These are phyloP conservation scores for Catharanthus roseus DNA, from an alignment of 257 asterid genomes.

Conservation along the genomic window DNA sequence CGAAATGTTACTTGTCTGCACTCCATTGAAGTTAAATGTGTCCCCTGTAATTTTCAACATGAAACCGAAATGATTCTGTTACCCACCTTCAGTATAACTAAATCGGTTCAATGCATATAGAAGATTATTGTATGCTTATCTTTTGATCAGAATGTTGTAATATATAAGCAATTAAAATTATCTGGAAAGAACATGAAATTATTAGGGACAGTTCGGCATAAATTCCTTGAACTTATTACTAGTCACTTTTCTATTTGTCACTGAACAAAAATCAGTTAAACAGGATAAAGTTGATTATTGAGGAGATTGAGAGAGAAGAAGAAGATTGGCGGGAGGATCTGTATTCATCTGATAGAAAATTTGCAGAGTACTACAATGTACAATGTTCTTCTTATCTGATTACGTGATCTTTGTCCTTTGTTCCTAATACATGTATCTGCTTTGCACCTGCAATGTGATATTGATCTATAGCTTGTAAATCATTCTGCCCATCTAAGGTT, in stretches of 20 bases:
- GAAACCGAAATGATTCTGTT: background rate
- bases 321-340: slow-evolving; percentile 84
- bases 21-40: background rate
- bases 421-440: slow-evolving; percentile 14
- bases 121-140: background rate
- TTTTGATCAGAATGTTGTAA: background rate
- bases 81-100: background rate
- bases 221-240: background rate
- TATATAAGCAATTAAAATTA: background rate
- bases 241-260: background rate
- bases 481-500: slow-evolving; percentile 50
- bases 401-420: slow-evolving; percentile 7
- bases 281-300: slow-evolving; percentile 89
- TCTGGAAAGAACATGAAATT: background rate
- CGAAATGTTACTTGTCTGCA: background rate
- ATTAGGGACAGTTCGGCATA: background rate
- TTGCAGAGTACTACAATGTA: slow-evolving; percentile 92
- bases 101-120: background rate
- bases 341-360: slow-evolving; percentile 92
- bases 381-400: slow-evolving; percentile 8
- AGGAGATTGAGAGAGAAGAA: slow-evolving; percentile 99
- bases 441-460: slow-evolving; percentile 8
- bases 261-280: slow-evolving; percentile 5
- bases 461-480: slow-evolving; percentile 15
- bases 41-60: background rate